Conservation (phyloP, 2,329 filamentous ascomycete genomes). For the Trichoderma simmonsii region DNA sequence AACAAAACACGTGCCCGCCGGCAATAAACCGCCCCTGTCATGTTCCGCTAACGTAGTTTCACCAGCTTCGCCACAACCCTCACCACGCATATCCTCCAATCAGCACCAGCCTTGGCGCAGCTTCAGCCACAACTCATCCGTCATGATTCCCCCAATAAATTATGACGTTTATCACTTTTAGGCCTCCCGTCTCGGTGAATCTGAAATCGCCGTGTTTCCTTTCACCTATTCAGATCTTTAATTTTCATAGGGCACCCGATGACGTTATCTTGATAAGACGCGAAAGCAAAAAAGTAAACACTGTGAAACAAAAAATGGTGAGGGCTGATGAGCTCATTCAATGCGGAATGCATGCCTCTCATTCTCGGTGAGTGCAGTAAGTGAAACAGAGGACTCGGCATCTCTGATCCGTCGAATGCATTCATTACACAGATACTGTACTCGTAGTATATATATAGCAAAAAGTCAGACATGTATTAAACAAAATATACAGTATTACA, state of each 20-base stretch:
- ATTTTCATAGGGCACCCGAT: neutral
- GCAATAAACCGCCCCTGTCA: neutral
- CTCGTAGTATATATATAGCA: neutral
- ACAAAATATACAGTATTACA: neutral
- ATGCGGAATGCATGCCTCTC: neutral
- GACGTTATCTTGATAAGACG: neutral
- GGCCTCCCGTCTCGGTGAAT: neutral
- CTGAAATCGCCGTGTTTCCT: neutral
- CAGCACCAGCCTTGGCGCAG: neutral
- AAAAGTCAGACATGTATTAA: neutral
- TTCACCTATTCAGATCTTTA: neutral
- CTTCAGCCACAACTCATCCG: neutral
- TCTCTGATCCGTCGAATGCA: neutral
- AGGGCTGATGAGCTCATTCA: neutral
- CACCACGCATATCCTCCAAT: neutral
- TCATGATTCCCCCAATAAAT: neutral
- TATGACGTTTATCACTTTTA: neutral
- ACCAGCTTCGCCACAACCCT: neutral
- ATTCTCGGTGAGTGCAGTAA: neutral
- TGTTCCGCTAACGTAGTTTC: neutral
- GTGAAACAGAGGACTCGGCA: constrained; percentile 6
- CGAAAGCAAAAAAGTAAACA: neutral
- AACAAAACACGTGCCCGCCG: neutral
- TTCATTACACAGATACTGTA: neutral
- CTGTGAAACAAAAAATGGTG: neutral